Evolutionary conservation across 2,329 filamentous ascomycete genomes (phyloP).

Genomic region (Beauveria pseudobassiana): DNA sequence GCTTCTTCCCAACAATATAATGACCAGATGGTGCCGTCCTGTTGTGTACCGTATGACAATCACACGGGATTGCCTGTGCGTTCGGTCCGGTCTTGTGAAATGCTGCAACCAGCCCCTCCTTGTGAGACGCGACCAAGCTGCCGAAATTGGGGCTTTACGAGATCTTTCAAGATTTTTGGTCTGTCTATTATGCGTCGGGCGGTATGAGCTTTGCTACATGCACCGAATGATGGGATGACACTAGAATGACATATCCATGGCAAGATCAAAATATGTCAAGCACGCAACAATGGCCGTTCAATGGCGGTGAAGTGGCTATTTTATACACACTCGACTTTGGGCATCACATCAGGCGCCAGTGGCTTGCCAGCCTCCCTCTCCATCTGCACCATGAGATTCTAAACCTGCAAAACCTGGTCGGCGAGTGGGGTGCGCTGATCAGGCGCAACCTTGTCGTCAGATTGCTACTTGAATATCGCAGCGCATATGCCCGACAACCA

Average conservation of each 20-base stretch:
- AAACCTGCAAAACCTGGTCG: background rate
- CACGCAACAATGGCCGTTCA: background rate
- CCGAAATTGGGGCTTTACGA: background rate
- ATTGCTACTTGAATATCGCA: background rate
- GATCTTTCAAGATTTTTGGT: too few species aligned
- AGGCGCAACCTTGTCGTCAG: background rate
- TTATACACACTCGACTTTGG: background rate
- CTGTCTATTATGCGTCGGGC: too few species aligned
- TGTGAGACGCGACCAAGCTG: background rate
- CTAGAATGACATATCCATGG: too few species aligned
- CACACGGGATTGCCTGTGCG: background rate
- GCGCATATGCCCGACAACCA: background rate
- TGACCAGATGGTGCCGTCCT: background rate
- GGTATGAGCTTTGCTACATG: too few species aligned
- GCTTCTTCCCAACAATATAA: background rate
- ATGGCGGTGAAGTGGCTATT: background rate
- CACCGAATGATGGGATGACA: too few species aligned
- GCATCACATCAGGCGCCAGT: conserved; percentile 1
- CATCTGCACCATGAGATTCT: background rate
- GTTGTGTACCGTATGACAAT: background rate
- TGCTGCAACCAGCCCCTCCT: background rate
- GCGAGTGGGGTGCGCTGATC: background rate
- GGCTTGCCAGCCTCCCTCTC: conserved; percentile 1
- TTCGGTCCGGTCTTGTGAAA: background rate
- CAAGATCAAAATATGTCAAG: too few species aligned